These are phyloP conservation scores for Sarocladiaceae sp. DNA, from an alignment of 2,329 filamentous ascomycete genomes.

Conservation along the genomic window DNA sequence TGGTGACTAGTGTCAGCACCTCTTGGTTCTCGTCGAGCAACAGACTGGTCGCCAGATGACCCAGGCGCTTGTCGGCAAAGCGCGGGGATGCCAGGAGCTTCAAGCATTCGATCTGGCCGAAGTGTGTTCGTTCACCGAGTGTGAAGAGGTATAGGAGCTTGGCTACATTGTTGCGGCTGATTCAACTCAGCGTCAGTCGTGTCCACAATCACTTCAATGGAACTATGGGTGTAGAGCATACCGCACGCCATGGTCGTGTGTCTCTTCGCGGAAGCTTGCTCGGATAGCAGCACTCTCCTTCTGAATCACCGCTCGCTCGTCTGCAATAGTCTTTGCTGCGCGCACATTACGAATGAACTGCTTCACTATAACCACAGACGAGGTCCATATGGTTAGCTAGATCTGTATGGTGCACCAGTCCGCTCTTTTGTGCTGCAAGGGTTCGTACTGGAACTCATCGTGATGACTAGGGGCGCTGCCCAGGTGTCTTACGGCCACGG, in stretches of 20 bases:
- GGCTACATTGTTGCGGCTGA: conserved; percentile 94
- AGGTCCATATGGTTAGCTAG: neutral
- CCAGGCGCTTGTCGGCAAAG: conserved; percentile 95
- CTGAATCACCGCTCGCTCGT: conserved; percentile 96
- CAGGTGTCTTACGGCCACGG: conserved; percentile 3
- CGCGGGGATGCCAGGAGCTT: conserved; percentile 95
- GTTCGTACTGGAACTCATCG: conserved; percentile 14
- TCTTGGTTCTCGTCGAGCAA: conserved; percentile 98
- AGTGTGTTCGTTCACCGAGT: conserved; percentile 93
- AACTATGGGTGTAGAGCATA: conserved; percentile 37
- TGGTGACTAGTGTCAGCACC: conserved; percentile 93
- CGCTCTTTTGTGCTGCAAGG: neutral
- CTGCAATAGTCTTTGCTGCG: conserved; percentile 96
- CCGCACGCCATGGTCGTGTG: conserved; percentile 85
- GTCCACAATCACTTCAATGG: neutral
- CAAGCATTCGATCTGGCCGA: conserved; percentile 98
- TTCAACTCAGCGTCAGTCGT: conserved; percentile 4
- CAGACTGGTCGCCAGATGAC: conserved; percentile 93
- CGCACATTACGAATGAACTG: conserved; percentile 99
- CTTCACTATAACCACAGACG: conserved; percentile 63
- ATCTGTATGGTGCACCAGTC: neutral
- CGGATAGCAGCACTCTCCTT: conserved; percentile 98
- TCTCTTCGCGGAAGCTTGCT: conserved; percentile 96
- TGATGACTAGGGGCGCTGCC: neutral
- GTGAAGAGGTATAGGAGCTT: conserved; percentile 98